Percentiles rank a stretch among this genome's conserved stretches.
Evolutionary conservation across 345 rosid genomes (phyloP).

Genomic region (Physaria fendleri): DNA sequence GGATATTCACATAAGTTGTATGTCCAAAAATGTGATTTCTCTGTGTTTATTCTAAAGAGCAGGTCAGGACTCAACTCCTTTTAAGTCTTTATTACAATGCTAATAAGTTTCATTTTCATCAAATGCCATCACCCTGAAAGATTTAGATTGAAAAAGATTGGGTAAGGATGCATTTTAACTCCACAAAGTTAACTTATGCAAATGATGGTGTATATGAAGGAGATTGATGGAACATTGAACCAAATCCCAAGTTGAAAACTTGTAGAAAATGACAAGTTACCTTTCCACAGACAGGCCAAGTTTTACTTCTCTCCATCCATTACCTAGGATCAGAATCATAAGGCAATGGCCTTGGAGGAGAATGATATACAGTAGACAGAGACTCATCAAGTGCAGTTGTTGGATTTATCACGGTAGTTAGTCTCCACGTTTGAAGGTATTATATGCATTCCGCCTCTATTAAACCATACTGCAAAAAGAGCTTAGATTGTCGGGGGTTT

Average conservation of each 20-base stretch:
- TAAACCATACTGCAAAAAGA: slow-evolving; percentile 67
- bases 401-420: slow-evolving; percentile 51
- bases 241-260: neutral
- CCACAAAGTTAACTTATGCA: neutral
- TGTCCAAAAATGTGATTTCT: slow-evolving; percentile 29
- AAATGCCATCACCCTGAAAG: slow-evolving; percentile 30
- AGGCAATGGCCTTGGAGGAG: slow-evolving; percentile 98
- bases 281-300: slow-evolving; percentile 97
- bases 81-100: slow-evolving; percentile 9
- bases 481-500: too few relatives aligned
- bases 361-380: slow-evolving; percentile 64
- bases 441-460: slow-evolving; percentile 64
- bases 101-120: slow-evolving; percentile 22
- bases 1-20: slow-evolving; percentile 7
- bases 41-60: slow-evolving; percentile 16
- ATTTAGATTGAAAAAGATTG: neutral
- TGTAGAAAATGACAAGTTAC: slow-evolving; percentile 34
- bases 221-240: slow-evolving; percentile 5
- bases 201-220: neutral
- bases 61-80: neutral
- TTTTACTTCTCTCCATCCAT: slow-evolving; percentile 99
- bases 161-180: too few relatives aligned
- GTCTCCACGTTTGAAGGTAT: slow-evolving; percentile 72
- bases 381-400: slow-evolving; percentile 65
- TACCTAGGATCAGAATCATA: slow-evolving; percentile 68